phyloP scores from a whole-genome alignment of 2,329 filamentous ascomycete species.

The Stemphylium vesicarium region DNA sequence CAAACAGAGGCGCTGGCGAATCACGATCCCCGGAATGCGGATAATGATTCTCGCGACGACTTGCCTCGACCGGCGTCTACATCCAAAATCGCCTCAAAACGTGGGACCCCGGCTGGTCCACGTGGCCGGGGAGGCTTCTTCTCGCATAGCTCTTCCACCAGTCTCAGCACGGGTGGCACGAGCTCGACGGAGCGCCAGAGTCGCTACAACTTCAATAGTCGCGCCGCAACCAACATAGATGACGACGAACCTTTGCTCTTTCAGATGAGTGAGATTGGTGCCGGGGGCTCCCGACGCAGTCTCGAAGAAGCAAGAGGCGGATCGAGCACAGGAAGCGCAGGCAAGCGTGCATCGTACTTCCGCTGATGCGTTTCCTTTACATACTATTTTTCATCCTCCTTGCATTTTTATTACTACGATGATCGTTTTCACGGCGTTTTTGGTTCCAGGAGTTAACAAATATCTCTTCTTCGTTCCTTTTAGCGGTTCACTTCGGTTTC shows the following conservation, averaged over 20 bases:
- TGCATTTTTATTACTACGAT: not conserved
- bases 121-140: conserved; percentile 42
- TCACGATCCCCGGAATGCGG: conserved; percentile 28
- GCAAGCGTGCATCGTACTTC: conserved; percentile 35
- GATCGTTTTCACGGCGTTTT: not conserved
- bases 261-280: conserved; percentile 73
- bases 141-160: conserved; percentile 40
- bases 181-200: conserved; percentile 45
- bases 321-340: conserved; percentile 32
- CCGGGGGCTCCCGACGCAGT: conserved; percentile 44
- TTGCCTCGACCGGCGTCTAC: conserved; percentile 34
- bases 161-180: conserved; percentile 40
- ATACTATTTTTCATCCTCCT: conserved; percentile 1
- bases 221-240: conserved; percentile 49
- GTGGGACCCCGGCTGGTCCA: conserved; percentile 30
- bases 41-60: conserved; percentile 36
- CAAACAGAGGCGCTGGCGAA: conserved; percentile 43
- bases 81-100: conserved; percentile 39
- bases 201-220: conserved; percentile 55
- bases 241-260: conserved; percentile 76
- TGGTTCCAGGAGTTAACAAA: not conserved
- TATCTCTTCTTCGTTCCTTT: not conserved
- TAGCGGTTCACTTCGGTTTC: not conserved
- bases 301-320: conserved; percentile 46
- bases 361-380: conserved; percentile 2